A percentile compares a stretch with the other conserved stretches of the same genome.
These are phyloP conservation scores for Microthyrium microscopicum DNA, from an alignment of 2,329 filamentous ascomycete genomes.

Conservation along the genomic window DNA sequence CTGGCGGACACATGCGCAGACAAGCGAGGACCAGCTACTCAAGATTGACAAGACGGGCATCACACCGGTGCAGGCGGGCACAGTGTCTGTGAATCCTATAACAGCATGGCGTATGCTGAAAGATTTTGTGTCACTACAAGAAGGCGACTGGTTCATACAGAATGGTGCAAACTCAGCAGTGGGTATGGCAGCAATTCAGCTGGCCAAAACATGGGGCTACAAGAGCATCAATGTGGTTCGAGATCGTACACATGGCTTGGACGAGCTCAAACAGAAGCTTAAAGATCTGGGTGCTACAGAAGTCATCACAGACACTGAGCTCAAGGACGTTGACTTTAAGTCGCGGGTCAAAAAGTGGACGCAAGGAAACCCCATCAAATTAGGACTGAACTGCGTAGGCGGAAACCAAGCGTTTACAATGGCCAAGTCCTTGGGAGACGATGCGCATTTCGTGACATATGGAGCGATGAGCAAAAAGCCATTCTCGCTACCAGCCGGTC, in stretches of 20 bases:
- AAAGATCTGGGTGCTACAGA: conserved; percentile 43
- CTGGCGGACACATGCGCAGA: conserved; percentile 81
- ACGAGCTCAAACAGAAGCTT: conserved; percentile 44
- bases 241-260: conserved; percentile 52
- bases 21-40: conserved; percentile 43
- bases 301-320: conserved; percentile 45
- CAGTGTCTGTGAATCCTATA: conserved; percentile 81
- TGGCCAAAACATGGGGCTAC: conserved; percentile 71
- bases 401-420: conserved; percentile 68
- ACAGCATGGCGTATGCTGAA: conserved; percentile 87
- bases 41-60: conserved; percentile 54
- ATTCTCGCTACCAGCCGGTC: conserved; percentile 59
- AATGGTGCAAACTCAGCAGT: conserved; percentile 94
- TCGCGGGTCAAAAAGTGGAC: conserved; percentile 49
- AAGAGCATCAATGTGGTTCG: conserved; percentile 82
- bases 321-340: conserved; percentile 45
- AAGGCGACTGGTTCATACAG: conserved; percentile 91
- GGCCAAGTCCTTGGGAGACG: conserved; percentile 51
- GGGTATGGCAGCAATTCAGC: conserved; percentile 77
- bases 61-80: conserved; percentile 63
- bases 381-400: conserved; percentile 88
- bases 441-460: conserved; percentile 74
- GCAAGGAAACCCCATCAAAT: conserved; percentile 49
- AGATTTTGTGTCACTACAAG: conserved; percentile 50
- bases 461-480: conserved; percentile 90